phyloP scores from a whole-genome alignment of 23 red algal genomes.

The Agarophyton chilense region DNA sequence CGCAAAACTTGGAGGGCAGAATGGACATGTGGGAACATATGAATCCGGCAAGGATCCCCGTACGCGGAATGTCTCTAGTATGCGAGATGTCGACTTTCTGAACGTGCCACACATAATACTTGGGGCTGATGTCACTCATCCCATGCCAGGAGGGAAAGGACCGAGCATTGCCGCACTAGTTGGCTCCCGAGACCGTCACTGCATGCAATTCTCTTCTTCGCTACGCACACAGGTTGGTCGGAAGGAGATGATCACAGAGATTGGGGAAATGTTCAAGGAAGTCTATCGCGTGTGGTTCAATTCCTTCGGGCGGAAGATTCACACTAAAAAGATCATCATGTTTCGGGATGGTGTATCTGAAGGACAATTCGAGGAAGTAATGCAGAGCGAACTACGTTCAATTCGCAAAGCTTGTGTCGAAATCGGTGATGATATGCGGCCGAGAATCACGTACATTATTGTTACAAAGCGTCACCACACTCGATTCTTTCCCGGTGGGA shows the following conservation, averaged over 20 bases:
- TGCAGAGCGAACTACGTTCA: constrained; percentile 27
- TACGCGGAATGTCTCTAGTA: background rate
- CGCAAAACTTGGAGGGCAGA: constrained; percentile 71
- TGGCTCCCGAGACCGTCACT: constrained; percentile 48
- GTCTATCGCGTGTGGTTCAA: constrained; percentile 7
- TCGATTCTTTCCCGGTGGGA: constrained; percentile 35
- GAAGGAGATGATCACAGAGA: constrained; percentile 58
- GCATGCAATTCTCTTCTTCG: constrained; percentile 49
- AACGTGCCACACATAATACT: constrained; percentile 57
- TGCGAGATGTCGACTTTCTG: constrained; percentile 44
- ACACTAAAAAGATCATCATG: constrained; percentile 42
- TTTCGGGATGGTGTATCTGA: constrained; percentile 81
- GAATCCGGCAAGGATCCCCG: too few relatives aligned
- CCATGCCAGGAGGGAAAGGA: constrained; percentile 59
- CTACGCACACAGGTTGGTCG: constrained; percentile 34
- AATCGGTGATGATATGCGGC: background rate
- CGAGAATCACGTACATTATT: constrained; percentile 61
- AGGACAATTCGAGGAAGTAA: constrained; percentile 65
- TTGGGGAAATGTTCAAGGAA: constrained; percentile 35
- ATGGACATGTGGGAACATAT: constrained; percentile 26
- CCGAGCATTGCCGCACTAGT: constrained; percentile 68
- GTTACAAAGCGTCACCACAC: constrained; percentile 73
- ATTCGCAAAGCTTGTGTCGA: constrained; percentile 35
- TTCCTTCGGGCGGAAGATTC: background rate
- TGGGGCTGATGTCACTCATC: constrained; percentile 73